Base-by-base conservation (phyloP, 2,329 filamentous ascomycete species). In the Penicillium sp. region DNA sequence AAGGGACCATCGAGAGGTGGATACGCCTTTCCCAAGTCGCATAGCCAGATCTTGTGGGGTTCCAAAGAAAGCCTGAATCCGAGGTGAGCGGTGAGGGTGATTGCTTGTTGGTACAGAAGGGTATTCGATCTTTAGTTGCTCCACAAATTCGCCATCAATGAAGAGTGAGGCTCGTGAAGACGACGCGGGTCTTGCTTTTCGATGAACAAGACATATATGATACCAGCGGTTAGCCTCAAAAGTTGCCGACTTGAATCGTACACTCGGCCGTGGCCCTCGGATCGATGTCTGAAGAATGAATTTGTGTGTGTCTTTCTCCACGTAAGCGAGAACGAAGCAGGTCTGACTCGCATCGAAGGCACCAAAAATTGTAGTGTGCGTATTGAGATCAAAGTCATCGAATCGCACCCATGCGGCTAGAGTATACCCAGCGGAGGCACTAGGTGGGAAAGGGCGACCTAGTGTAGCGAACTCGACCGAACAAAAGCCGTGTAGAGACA, bases 231-330 rank as follows among this genome's bases (percentile, higher is more conserved):
- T 85, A 63, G 90, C 84, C 67, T 88, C 81, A 71, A 99, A 98
- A 0, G 83, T 81, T 11, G 88, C 86, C 2, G 90, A 90, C 74
- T 95, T 96, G 82, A 99, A 99, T 57, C 95, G 87, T 49, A 99
- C 91, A 75, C 94, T 98, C 2, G 95, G 94, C 59, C 90, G 87
- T 54, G 87, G 83, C 8, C 92, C 92, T 54, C 88, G 91, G 61
- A 98, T 90, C 17, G 95, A 97, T 7, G 96, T 98, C 77, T 99
- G 95, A 5, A 99, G 81, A 66, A 99, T 99, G 66, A 99, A 90
- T 76, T 96, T 95, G 61, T 86, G 90, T 1, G 92, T 96, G 73
- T 97, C 93, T 71, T 90, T 92, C 74, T 99, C 96, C 41, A 99
- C 83, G 71, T 99, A 99, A 61, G 92, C 88, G 67, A 99, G 86